Evolutionary conservation across 305 asterid genomes (phyloP).

Genomic region (Plantago coronopus): DNA sequence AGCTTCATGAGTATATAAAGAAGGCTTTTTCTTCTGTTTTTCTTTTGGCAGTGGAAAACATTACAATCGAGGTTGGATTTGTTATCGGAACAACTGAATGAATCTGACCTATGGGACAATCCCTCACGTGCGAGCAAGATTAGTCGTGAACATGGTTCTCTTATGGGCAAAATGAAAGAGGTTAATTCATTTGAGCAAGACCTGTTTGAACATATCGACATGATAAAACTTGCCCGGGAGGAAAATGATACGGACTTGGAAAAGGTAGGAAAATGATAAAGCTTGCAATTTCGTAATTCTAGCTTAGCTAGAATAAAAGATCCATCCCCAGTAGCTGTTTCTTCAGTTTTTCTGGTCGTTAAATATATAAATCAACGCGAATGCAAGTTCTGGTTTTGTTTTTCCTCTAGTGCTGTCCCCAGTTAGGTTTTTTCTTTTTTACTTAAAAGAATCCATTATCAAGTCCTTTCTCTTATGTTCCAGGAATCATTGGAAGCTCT

Average conservation of each 20-base stretch:
- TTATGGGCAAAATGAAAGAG: constrained; percentile 70
- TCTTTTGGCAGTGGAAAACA: constrained; percentile 62
- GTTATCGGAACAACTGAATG: constrained; percentile 57
- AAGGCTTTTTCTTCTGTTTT: constrained; percentile 12
- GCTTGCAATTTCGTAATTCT: constrained; percentile 10
- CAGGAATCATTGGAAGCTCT: constrained; percentile 79
- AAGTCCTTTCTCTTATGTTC: constrained; percentile 20
- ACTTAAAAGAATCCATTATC: background rate
- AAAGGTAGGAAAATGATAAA: too few relatives aligned
- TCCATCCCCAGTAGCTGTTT: background rate
- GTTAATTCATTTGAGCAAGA: constrained; percentile 71
- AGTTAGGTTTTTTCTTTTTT: background rate
- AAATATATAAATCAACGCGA: background rate
- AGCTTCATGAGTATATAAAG: too few relatives aligned
- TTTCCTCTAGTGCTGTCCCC: background rate
- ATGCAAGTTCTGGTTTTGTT: background rate
- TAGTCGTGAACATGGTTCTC: constrained; percentile 86
- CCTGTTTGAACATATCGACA: constrained; percentile 81
- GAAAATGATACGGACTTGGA: constrained; percentile 77
- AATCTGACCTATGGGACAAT: constrained; percentile 88
- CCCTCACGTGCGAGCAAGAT: constrained; percentile 79
- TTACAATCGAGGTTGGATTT: constrained; percentile 46
- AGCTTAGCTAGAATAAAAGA: background rate
- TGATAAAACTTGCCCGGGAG: constrained; percentile 92
- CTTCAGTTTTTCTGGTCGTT: background rate